Evolutionary conservation across 225 moss, liverwort and hornwort species (phyloP).

Genomic region (Sphagnum tenellum): DNA sequence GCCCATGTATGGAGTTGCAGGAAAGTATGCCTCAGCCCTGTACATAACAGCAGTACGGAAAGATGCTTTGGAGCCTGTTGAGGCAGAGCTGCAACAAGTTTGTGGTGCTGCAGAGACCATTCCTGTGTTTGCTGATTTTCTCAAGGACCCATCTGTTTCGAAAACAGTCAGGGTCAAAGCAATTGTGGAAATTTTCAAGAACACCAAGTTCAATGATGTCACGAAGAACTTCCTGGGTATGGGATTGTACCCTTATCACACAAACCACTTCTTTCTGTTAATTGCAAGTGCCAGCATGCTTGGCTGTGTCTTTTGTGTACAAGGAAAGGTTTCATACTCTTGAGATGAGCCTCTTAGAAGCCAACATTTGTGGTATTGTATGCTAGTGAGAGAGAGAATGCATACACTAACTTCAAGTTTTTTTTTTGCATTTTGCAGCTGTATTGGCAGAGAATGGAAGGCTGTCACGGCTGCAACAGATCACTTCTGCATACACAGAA

Average conservation of each 20-base stretch:
- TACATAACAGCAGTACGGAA: constrained; percentile 48
- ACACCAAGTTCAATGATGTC: constrained; percentile 51
- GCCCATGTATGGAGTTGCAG: constrained; percentile 73
- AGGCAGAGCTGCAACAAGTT: constrained; percentile 54
- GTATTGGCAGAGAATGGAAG: constrained; percentile 82
- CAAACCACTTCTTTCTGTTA: not conserved
- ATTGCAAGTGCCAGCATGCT: not conserved
- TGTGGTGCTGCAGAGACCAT: constrained; percentile 30
- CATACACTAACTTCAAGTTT: not conserved
- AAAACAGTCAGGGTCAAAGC: constrained; percentile 56
- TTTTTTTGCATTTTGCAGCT: constrained; percentile 4
- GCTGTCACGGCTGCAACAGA: constrained; percentile 33
- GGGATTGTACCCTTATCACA: not conserved
- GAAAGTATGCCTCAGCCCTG: constrained; percentile 72
- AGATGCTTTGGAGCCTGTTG: constrained; percentile 59
- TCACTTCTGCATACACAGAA: constrained; percentile 47
- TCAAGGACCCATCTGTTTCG: constrained; percentile 70
- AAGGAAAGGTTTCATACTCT: not conserved
- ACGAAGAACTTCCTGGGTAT: constrained; percentile 73
- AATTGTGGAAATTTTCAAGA: constrained; percentile 56
- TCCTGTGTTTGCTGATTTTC: constrained; percentile 48
- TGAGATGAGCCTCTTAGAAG: not conserved
- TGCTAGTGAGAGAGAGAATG: not conserved
- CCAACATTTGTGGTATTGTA: no score
- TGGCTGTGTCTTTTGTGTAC: not conserved